Conservation (phyloP, 306 rosid genomes). For the Prunus mira region DNA sequence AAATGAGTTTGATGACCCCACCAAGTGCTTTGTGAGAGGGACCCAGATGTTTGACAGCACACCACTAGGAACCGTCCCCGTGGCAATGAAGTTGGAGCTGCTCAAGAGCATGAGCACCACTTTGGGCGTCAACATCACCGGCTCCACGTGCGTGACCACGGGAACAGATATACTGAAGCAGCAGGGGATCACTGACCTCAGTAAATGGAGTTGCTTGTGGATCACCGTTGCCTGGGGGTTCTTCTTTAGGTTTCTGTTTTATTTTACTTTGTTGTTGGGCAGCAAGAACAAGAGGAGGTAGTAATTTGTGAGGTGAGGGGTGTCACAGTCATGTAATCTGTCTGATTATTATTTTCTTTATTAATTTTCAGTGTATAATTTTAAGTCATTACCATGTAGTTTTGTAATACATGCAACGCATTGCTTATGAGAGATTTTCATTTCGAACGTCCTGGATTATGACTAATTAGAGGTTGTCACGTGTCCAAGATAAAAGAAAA, state of each 20-base stretch:
- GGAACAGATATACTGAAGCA: constrained; percentile 65
- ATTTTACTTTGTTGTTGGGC: constrained; percentile 54
- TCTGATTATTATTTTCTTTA: not conserved
- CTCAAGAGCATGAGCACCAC: constrained; percentile 63
- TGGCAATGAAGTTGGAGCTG: constrained; percentile 41
- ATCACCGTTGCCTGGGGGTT: constrained; percentile 78
- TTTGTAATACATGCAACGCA: not conserved
- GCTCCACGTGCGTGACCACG: constrained; percentile 64
- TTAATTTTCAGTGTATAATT: not conserved
- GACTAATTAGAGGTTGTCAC: not conserved
- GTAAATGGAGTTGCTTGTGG: constrained; percentile 79
- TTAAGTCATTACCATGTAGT: not conserved
- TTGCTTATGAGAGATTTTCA: not conserved
- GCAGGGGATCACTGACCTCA: constrained; percentile 68
- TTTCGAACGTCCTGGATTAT: not conserved
- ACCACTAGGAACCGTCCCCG: constrained; percentile 54
- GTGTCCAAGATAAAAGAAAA: no score
- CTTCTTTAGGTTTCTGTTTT: constrained; percentile 75
- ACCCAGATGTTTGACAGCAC: constrained; percentile 73
- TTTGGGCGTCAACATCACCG: constrained; percentile 52
- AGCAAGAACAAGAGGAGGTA: constrained; percentile 75
- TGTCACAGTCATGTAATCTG: not conserved
- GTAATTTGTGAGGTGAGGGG: not conserved
- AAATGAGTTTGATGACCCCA: constrained; percentile 57
- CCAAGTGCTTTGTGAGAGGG: constrained; percentile 67